phyloP scores from a whole-genome alignment of 1,284 basidiomycete genomes.

The Ustilago nuda region DNA sequence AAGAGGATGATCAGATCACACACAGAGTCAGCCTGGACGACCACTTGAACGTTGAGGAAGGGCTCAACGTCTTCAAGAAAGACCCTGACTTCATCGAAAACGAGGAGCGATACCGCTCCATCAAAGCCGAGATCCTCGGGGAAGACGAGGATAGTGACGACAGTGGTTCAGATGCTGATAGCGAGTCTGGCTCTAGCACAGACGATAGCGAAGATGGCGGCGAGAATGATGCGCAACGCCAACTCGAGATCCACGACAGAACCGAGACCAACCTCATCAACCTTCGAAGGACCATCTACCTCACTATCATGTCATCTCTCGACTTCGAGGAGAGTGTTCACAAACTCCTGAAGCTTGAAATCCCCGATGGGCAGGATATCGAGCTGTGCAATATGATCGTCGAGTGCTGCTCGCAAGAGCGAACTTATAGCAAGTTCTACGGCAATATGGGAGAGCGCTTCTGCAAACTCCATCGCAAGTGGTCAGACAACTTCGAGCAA shows the following conservation, averaged over 20 bases:
- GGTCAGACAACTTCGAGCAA: conserved; percentile 88
- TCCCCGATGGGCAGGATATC: conserved; percentile 92
- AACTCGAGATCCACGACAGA: conserved; percentile 85
- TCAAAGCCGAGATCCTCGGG: conserved; percentile 94
- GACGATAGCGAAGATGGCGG: conserved; percentile 75
- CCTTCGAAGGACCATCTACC: conserved; percentile 90
- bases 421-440: conserved; percentile 95
- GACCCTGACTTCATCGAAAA: conserved; percentile 90
- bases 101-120: conserved; percentile 90
- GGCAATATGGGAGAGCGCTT: conserved; percentile 95
- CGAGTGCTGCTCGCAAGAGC: conserved; percentile 99
- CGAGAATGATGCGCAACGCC: conserved; percentile 70
- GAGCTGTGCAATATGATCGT: conserved; percentile 98
- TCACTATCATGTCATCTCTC: conserved; percentile 86
- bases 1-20: conserved; percentile 92
- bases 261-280: conserved; percentile 97
- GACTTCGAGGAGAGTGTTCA: conserved; percentile 97
- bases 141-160: conserved; percentile 58
- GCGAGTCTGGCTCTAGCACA: conserved; percentile 65
- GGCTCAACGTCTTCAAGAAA: conserved; percentile 94
- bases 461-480: conserved; percentile 92
- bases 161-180: conserved; percentile 38
- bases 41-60: conserved; percentile 91
- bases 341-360: conserved; percentile 92
- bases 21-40: conserved; percentile 92